Percentiles rank a stretch among this genome's conserved stretches.
Evolutionary conservation across 768 basidiomycete species (phyloP).

Genomic region (Lentinula sp.): DNA sequence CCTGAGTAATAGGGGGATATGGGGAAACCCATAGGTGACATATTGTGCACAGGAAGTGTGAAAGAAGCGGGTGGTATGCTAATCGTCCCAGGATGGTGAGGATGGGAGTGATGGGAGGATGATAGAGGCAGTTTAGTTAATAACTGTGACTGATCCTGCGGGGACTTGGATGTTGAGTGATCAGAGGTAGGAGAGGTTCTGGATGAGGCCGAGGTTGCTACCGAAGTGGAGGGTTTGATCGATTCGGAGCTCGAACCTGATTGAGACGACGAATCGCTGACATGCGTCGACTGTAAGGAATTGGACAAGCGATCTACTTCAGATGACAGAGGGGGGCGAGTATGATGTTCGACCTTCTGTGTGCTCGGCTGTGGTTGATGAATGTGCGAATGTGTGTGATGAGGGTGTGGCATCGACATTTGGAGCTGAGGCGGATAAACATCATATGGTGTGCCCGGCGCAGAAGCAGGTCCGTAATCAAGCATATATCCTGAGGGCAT

Average conservation of each 20-base stretch:
- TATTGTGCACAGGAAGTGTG: constrained; percentile 29
- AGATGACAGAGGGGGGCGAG: neutral
- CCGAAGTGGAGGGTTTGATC: constrained; percentile 4
- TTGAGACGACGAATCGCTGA: constrained; percentile 7
- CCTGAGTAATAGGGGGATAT: constrained; percentile 35
- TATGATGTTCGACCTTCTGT: neutral
- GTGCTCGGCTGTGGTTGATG: constrained; percentile 1
- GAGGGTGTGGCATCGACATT: constrained; percentile 11
- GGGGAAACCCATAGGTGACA: constrained; percentile 17
- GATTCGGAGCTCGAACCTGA: constrained; percentile 10
- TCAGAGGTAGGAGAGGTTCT: constrained; percentile 4
- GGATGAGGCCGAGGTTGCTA: constrained; percentile 2
- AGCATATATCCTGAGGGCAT: constrained; percentile 28
- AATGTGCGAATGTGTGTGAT: constrained; percentile 10
- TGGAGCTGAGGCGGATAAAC: constrained; percentile 15
- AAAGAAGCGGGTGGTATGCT: constrained; percentile 45
- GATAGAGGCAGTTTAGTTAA: constrained; percentile 9
- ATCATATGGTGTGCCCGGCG: constrained; percentile 30
- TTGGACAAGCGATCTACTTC: constrained; percentile 2
- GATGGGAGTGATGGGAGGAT: constrained; percentile 21
- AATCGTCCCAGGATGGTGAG: constrained; percentile 67
- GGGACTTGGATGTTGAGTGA: neutral
- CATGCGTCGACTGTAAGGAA: constrained; percentile 2
- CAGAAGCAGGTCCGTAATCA: constrained; percentile 32
- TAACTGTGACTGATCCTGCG: constrained; percentile 7